Percentiles rank a stretch among this genome's conserved stretches.
Evolutionary conservation across 805 yeast species (phyloP).

Genomic region (Nakazawaea holstii): DNA sequence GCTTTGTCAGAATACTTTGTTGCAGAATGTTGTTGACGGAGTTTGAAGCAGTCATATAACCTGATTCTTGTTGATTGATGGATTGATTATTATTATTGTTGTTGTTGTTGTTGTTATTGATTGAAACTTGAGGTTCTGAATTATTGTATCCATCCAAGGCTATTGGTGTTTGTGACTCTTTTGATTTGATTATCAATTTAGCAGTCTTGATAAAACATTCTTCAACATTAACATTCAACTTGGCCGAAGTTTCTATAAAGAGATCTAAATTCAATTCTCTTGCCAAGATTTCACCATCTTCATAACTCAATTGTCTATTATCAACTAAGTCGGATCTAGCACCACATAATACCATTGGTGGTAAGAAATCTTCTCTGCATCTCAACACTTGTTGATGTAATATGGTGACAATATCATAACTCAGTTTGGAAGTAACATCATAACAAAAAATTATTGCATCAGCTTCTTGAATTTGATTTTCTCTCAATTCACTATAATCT

Average conservation of each 20-base stretch:
- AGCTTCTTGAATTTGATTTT: slow-evolving; percentile 21
- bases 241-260: slow-evolving; percentile 75
- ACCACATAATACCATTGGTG: slow-evolving; percentile 55
- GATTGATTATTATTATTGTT: no score
- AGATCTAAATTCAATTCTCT: slow-evolving; percentile 23
- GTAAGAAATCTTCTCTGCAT: slow-evolving; percentile 47
- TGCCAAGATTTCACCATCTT: slow-evolving; percentile 38
- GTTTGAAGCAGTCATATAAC: no score
- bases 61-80: no score
- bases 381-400: slow-evolving; percentile 64
- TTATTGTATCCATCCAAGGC: background rate
- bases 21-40: no score
- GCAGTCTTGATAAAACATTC: slow-evolving; percentile 53
- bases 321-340: slow-evolving; percentile 72
- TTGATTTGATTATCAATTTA: slow-evolving; percentile 10
- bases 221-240: slow-evolving; percentile 69
- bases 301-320: slow-evolving; percentile 67
- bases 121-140: no score
- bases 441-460: slow-evolving; percentile 48
- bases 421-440: slow-evolving; percentile 42
- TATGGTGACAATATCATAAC: slow-evolving; percentile 29
- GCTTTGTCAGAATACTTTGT: no score
- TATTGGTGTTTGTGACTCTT: background rate
- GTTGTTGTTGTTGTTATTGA: no score
- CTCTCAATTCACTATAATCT: slow-evolving; percentile 27